Conservation (phyloP, 495 filamentous ascomycete species). For the Penicillium alfredii region DNA sequence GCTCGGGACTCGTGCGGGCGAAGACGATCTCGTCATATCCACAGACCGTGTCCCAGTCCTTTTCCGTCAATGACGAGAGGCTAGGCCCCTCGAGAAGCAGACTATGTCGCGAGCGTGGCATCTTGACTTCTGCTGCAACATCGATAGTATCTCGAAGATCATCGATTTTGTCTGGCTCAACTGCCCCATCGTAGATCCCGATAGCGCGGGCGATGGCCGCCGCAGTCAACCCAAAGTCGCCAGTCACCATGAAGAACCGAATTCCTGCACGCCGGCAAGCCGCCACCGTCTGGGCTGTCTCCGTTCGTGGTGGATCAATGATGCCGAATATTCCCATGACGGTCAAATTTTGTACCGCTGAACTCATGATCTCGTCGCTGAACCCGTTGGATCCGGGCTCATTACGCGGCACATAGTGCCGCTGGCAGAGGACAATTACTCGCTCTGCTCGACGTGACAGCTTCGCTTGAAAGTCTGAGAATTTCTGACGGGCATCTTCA, state of each 20-base stretch:
- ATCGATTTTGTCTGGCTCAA: conserved; percentile 32
- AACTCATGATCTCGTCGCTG: conserved; percentile 37
- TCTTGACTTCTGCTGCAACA: conserved; percentile 5
- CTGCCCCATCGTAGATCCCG: conserved; percentile 52
- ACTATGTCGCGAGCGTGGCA: conserved; percentile 20
- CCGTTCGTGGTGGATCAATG: conserved; percentile 59
- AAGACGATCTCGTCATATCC: conserved; percentile 63
- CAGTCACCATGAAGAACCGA: conserved; percentile 57
- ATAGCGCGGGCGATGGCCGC: conserved; percentile 61
- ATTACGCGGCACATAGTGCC: conserved; percentile 18
- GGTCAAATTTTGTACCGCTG: conserved; percentile 35
- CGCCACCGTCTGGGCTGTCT: conserved; percentile 45
- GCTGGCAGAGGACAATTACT: conserved; percentile 45
- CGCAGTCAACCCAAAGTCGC: conserved; percentile 66
- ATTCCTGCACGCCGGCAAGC: conserved; percentile 58
- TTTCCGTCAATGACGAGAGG: conserved; percentile 48
- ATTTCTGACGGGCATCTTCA: conserved; percentile 21
- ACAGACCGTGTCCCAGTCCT: conserved; percentile 53
- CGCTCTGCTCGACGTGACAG: conserved; percentile 45
- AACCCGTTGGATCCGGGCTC: conserved; percentile 34
- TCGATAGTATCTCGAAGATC: conserved; percentile 13
- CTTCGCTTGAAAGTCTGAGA: conserved; percentile 35
- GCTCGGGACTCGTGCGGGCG: conserved; percentile 68
- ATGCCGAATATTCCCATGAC: conserved; percentile 48
- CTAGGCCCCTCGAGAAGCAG: conserved; percentile 47